These are phyloP conservation scores for Filobasidium uniguttulatum DNA, from an alignment of 1,284 basidiomycete genomes.

Conservation along the genomic window DNA sequence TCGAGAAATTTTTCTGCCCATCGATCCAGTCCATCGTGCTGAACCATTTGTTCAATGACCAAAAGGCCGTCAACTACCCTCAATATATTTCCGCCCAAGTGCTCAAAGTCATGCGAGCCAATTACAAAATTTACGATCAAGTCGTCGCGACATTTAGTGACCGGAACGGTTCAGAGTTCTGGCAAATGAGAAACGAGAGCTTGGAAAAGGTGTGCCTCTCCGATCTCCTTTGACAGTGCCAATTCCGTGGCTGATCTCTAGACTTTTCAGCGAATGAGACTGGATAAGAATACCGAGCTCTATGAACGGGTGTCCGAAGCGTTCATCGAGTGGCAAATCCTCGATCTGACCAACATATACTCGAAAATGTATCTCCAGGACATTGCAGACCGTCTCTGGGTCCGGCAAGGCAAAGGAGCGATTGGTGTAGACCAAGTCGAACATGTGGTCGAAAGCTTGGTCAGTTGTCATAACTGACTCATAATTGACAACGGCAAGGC, in stretches of 20 bases:
- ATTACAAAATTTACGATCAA: background rate
- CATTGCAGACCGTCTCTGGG: background rate
- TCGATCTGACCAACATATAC: slow-evolving; percentile 9
- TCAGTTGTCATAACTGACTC: background rate
- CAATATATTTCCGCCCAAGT: slow-evolving; percentile 2
- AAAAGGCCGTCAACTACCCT: slow-evolving; percentile 5
- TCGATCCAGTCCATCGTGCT: background rate
- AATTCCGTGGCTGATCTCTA: no score
- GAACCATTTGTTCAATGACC: background rate
- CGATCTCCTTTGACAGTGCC: no score
- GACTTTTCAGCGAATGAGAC: no score
- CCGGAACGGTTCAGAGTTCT: background rate
- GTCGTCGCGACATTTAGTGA: slow-evolving; percentile 1
- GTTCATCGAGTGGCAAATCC: slow-evolving; percentile 4
- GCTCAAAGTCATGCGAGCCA: slow-evolving; percentile 1
- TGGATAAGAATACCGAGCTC: background rate
- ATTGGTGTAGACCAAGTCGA: slow-evolving; percentile 3
- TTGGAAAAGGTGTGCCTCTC: slow-evolving; percentile 1
- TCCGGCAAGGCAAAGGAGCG: background rate
- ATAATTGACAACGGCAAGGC: background rate
- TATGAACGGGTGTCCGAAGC: slow-evolving; percentile 3
- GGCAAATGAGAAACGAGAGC: background rate
- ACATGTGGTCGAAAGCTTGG: slow-evolving; percentile 1
- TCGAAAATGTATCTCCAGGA: slow-evolving; percentile 2
- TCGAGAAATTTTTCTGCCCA: background rate